These are phyloP conservation scores for Suhomyces atakaporum DNA, from an alignment of 1,139 yeast species.

Conservation along the genomic window DNA sequence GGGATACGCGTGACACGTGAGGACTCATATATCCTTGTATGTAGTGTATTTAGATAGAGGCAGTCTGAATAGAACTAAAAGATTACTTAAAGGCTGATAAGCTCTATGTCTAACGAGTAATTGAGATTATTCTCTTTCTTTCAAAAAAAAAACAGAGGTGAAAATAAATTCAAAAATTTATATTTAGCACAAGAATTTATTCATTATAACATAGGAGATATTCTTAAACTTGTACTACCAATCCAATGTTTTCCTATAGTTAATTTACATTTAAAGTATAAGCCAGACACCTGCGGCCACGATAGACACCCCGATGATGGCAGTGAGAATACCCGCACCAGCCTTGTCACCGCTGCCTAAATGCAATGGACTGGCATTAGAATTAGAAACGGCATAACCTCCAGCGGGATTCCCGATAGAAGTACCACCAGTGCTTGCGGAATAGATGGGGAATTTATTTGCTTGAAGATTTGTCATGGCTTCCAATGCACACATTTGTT, in stretches of 20 bases:
- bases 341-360: conserved; percentile 70
- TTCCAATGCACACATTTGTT: conserved; percentile 76
- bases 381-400: conserved; percentile 45
- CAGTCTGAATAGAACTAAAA: too few relatives aligned
- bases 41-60: too few relatives aligned
- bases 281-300: conserved; percentile 76
- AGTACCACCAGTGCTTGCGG: conserved; percentile 49
- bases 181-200: too few relatives aligned
- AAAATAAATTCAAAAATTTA: too few relatives aligned
- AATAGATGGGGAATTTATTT: conserved; percentile 33
- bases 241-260: too few relatives aligned
- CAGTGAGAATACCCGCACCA: conserved; percentile 88
- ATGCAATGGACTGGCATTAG: conserved; percentile 45
- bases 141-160: too few relatives aligned
- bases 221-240: too few relatives aligned
- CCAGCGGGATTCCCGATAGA: conserved; percentile 49
- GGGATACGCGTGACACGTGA: neutral
- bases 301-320: conserved; percentile 64
- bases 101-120: too few relatives aligned
- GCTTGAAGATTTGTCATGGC: conserved; percentile 47
- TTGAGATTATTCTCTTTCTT: too few relatives aligned
- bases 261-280: conserved; percentile 37
- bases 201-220: too few relatives aligned
- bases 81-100: too few relatives aligned
- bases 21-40: too few relatives aligned